Conservation (phyloP, 805 yeast genomes). For the Candida germanica region DNA sequence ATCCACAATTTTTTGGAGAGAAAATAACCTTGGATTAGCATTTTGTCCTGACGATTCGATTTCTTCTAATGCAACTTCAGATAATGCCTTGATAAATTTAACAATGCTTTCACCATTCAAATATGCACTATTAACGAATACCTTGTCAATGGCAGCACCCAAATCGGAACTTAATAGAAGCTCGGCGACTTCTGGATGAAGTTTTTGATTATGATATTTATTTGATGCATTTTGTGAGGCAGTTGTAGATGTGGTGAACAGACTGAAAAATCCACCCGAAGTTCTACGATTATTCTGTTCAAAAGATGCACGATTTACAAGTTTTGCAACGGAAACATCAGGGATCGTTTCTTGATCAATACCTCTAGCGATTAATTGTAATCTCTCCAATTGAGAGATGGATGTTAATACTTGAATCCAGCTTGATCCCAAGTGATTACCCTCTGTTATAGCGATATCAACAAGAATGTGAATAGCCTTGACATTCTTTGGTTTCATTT, state of each 20-base stretch:
- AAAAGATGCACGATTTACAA: conserved; percentile 51
- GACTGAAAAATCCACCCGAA: conserved; percentile 50
- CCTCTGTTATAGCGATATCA: conserved; percentile 75
- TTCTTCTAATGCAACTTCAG: conserved; percentile 86
- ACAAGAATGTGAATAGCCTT: conserved; percentile 73
- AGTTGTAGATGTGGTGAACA: conserved; percentile 49
- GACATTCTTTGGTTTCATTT: conserved; percentile 74
- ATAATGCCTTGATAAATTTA: conserved; percentile 80
- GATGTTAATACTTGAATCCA: conserved; percentile 84
- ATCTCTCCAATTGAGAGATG: conserved; percentile 86
- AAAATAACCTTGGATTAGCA: conserved; percentile 82
- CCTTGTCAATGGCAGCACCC: conserved; percentile 78
- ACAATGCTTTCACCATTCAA: conserved; percentile 82
- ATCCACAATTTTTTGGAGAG: conserved; percentile 93
- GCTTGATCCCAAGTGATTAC: conserved; percentile 62
- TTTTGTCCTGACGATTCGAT: conserved; percentile 84
- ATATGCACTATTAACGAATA: conserved; percentile 77
- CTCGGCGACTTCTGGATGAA: conserved; percentile 55
- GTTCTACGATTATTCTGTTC: conserved; percentile 44
- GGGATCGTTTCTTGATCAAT: conserved; percentile 81
- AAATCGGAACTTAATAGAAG: conserved; percentile 63
- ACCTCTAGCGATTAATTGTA: conserved; percentile 85
- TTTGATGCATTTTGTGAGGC: conserved; percentile 67
- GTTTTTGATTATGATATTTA: conserved; percentile 68
- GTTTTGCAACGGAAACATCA: conserved; percentile 74